phyloP scores from a whole-genome alignment of 768 basidiomycete genomes.

The Lactifluus hygrophoroides region DNA sequence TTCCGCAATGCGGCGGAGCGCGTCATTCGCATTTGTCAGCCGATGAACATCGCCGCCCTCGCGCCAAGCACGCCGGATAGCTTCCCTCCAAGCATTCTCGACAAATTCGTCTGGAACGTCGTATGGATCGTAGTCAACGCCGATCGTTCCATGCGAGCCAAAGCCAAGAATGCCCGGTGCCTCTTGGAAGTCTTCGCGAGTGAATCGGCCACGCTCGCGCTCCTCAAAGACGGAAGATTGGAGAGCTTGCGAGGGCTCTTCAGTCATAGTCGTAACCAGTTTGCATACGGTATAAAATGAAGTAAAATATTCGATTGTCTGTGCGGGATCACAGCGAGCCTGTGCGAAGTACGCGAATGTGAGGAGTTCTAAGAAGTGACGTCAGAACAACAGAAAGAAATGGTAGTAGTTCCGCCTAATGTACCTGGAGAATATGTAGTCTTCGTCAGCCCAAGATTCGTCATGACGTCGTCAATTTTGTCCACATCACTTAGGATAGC shows the following conservation, averaged over 20 bases:
- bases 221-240: conserved; percentile 55
- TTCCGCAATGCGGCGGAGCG: conserved; percentile 63
- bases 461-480: conserved; percentile 35
- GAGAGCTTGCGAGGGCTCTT: conserved; percentile 39
- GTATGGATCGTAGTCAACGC: conserved; percentile 62
- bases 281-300: conserved; percentile 44
- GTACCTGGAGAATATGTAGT: conserved; percentile 58
- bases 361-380: conserved; percentile 45
- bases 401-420: conserved; percentile 12
- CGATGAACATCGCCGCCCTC: conserved; percentile 35
- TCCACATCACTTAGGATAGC: conserved; percentile 34
- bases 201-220: conserved; percentile 55
- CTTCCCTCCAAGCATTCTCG: conserved; percentile 56
- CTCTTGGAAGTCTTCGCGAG: conserved; percentile 41
- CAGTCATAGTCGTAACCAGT: conserved; percentile 40
- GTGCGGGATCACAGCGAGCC: conserved; percentile 67
- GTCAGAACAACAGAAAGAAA: background rate
- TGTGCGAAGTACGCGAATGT: conserved; percentile 75
- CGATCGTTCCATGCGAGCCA: conserved; percentile 46
- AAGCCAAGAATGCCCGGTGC: conserved; percentile 56
- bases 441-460: conserved; percentile 54
- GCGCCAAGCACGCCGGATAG: conserved; percentile 50
- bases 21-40: conserved; percentile 52
- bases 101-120: conserved; percentile 65
- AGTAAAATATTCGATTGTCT: conserved; percentile 57